Base-by-base conservation (phyloP, 176 grass and related monocot genomes). In the Eleusine indica region DNA sequence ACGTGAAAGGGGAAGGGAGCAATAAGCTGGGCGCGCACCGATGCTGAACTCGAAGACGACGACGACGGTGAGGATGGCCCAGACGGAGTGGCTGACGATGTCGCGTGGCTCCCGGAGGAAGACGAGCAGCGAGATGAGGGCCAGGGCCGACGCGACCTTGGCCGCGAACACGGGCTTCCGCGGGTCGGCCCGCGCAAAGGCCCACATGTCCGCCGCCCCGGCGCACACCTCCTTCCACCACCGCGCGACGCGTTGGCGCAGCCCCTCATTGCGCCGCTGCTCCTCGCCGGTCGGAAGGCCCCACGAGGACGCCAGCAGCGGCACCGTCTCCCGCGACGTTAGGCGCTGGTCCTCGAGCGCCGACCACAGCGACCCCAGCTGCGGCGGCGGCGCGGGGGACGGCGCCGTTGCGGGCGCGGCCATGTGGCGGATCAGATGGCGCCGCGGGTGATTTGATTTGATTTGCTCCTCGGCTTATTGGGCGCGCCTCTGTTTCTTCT, bases 31-130 rank as follows among this genome's bases (percentile, higher is more conserved):
- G 58, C 48, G 1, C 67, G 13, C 61, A 87, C 37, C 52, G 83
- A 86, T 86, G 77, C 84, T 81, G 83, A 96, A 99, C 79, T 99
- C 96, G 83, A 99, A 99, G 79, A 96, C 84, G 70, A 99, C 91
- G 78, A 99, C 91, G 38, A 96, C 89, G 61, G 96, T 99, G 82
- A 99, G 89, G 80, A 99, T 95, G 78, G 96, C 93, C 96, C 96
- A 99, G 73, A 96, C 81, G 85, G 93, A 99, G 81, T 96, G 87
- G 83, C 84, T 96, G 77, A 66, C 75, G 13, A 99, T 76, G 77
- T 92, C 91, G 39, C 77, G 79, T 32, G 85, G 89, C 93, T 92
- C 91, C 25, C 89, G 88, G 58, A 99, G 74, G 85, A 99, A 99
- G 44, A 96, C 89, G 67, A 99, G 76, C 66, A 99, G 17, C 14